A percentile compares a stretch with the other conserved stretches of the same genome.
These are phyloP conservation scores for Phylloporus sp. DNA, from an alignment of 768 basidiomycete genomes.

Conservation along the genomic window DNA sequence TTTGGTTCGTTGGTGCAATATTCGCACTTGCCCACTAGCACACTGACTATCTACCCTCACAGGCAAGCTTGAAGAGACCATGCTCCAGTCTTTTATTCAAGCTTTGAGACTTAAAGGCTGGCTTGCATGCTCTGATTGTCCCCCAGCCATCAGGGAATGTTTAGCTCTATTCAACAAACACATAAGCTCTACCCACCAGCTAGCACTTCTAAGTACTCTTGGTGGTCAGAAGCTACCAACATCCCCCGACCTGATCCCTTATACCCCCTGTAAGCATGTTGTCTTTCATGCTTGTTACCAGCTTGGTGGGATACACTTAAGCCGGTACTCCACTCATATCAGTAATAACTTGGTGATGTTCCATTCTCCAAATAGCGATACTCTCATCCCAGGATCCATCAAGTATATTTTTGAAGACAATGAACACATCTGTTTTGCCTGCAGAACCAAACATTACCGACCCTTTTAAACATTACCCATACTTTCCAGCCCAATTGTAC, in stretches of 20 bases:
- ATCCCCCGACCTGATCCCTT: not conserved
- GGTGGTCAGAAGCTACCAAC: no score
- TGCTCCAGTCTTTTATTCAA: constrained; percentile 29
- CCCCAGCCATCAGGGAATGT: not conserved
- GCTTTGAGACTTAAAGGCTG: constrained; percentile 30
- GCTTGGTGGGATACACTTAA: not conserved
- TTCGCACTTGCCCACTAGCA: no score
- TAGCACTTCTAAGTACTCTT: no score
- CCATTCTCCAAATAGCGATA: not conserved
- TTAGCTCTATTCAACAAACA: not conserved
- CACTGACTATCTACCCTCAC: no score
- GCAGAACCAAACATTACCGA: not conserved
- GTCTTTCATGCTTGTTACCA: not conserved
- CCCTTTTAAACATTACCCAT: constrained; percentile 3
- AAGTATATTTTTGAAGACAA: not conserved
- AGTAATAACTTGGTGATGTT: constrained; percentile 1
- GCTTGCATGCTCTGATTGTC: not conserved
- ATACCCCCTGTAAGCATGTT: not conserved
- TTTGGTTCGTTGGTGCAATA: no score
- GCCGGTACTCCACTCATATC: not conserved
- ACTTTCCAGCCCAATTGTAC: constrained; percentile 6
- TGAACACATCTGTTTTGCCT: not conserved
- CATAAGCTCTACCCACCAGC: not conserved
- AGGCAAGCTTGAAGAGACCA: not conserved
- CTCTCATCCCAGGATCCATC: not conserved